Conservation (phyloP, 2,329 filamentous ascomycete species). For the Xylariaceae sp. region DNA sequence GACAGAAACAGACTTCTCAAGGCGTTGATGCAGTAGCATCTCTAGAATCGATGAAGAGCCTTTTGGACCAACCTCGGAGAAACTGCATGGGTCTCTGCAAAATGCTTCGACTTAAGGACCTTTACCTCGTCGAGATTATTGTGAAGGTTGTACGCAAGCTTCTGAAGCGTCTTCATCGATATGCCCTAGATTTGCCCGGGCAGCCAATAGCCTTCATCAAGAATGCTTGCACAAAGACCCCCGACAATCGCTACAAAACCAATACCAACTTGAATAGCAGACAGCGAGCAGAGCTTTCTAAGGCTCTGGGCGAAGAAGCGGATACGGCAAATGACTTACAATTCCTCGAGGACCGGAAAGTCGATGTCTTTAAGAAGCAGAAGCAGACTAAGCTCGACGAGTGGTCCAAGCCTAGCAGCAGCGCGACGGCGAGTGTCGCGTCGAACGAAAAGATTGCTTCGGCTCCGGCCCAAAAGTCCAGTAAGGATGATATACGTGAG, state of each 20-base stretch:
- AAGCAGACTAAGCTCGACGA: constrained; percentile 59
- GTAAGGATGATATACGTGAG: constrained; percentile 45
- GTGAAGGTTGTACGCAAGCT: constrained; percentile 83
- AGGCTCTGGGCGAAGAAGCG: constrained; percentile 54
- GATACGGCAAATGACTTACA: constrained; percentile 49
- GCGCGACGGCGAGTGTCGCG: constrained; percentile 24
- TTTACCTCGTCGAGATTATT: constrained; percentile 77
- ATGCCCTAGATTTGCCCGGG: constrained; percentile 65
- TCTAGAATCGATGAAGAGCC: constrained; percentile 35
- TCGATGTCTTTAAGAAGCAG: constrained; percentile 48
- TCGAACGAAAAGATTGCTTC: constrained; percentile 6
- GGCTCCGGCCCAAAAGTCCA: constrained; percentile 30
- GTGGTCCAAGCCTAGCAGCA: constrained; percentile 52
- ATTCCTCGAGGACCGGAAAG: constrained; percentile 40
- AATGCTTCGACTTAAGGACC: constrained; percentile 87
- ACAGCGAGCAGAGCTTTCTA: constrained; percentile 78
- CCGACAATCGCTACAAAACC: constrained; percentile 53
- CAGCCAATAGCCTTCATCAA: constrained; percentile 58
- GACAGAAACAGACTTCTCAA: constrained; percentile 27
- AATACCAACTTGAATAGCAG: constrained; percentile 76
- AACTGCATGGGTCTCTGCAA: constrained; percentile 69
- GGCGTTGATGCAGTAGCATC: constrained; percentile 33
- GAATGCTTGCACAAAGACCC: constrained; percentile 61
- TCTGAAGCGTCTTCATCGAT: constrained; percentile 73
- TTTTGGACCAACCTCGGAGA: constrained; percentile 61